phyloP scores from a whole-genome alignment of 306 rosid genomes.

The Glycyrrhiza uralensis region DNA sequence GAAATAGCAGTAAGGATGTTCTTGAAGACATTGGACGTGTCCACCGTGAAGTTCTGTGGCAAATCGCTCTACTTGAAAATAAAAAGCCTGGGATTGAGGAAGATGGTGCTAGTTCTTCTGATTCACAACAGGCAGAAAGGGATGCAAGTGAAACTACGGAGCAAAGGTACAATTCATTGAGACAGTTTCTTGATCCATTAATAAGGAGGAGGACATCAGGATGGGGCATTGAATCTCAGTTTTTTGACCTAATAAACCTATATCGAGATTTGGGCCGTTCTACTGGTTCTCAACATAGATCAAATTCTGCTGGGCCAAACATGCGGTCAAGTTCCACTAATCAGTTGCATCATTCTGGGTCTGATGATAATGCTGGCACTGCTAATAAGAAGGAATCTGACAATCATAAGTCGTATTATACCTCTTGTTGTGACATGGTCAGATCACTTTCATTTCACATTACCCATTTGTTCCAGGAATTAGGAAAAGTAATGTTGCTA shows the following conservation, averaged over 20 bases:
- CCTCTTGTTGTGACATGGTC: slow-evolving; percentile 88
- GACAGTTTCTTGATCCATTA: slow-evolving; percentile 95
- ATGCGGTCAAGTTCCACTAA: slow-evolving; percentile 52
- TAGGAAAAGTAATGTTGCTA: slow-evolving; percentile 88
- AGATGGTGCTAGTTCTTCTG: slow-evolving; percentile 56
- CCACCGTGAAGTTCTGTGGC: slow-evolving; percentile 91
- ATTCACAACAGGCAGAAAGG: slow-evolving; percentile 61
- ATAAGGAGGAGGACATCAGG: slow-evolving; percentile 86
- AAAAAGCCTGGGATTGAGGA: slow-evolving; percentile 67
- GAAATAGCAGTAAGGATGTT: slow-evolving; percentile 89
- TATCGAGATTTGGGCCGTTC: slow-evolving; percentile 95
- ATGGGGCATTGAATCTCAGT: slow-evolving; percentile 93
- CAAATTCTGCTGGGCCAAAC: slow-evolving; percentile 47
- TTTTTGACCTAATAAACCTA: slow-evolving; percentile 84
- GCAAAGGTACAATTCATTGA: slow-evolving; percentile 85
- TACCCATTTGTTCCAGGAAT: slow-evolving; percentile 94
- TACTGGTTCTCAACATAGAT: slow-evolving; percentile 61
- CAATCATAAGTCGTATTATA: slow-evolving; percentile 69
- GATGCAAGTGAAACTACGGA: slow-evolving; percentile 74
- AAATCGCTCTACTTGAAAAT: slow-evolving; percentile 83
- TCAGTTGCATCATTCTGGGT: slow-evolving; percentile 54
- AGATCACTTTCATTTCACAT: slow-evolving; percentile 92
- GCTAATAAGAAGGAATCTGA: slow-evolving; percentile 61
- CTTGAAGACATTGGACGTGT: slow-evolving; percentile 85
- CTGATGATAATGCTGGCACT: slow-evolving; percentile 58